phyloP scores from a whole-genome alignment of 495 filamentous ascomycete genomes.

The Neurospora sp. region DNA sequence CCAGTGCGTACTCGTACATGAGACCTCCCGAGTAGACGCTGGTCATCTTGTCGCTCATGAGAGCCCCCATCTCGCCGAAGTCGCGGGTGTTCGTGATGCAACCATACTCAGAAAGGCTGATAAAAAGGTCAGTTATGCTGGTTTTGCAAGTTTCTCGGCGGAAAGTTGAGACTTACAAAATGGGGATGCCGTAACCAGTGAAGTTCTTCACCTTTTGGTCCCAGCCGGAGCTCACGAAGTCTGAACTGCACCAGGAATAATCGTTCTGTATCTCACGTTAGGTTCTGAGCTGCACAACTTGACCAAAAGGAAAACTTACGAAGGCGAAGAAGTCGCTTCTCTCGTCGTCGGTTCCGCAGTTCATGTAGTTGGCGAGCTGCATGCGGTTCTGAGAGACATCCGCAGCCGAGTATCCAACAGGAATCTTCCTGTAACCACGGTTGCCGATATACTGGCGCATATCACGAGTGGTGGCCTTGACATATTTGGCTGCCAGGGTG shows the following conservation, averaged over 20 bases:
- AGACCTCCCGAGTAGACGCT: constrained; percentile 89
- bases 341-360: constrained; percentile 81
- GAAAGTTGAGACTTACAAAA: constrained; percentile 44
- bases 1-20: constrained; percentile 89
- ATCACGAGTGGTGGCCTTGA: constrained; percentile 90
- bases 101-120: constrained; percentile 77
- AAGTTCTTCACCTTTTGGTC: constrained; percentile 86
- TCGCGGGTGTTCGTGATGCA: constrained; percentile 70
- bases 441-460: constrained; percentile 75
- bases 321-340: constrained; percentile 93
- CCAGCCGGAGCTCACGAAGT: constrained; percentile 73
- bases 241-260: constrained; percentile 93
- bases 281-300: background rate
- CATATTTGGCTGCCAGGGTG: constrained; percentile 66
- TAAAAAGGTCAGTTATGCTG: constrained; percentile 7
- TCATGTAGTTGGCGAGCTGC: constrained; percentile 87
- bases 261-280: constrained; percentile 50
- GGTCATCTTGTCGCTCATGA: constrained; percentile 82
- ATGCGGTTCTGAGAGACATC: constrained; percentile 79
- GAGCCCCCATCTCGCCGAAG: constrained; percentile 68
- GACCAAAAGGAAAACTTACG: constrained; percentile 22
- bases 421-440: constrained; percentile 67
- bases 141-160: background rate
- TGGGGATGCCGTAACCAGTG: constrained; percentile 78
- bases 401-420: constrained; percentile 88